Evolutionary conservation across 495 filamentous ascomycete genomes (phyloP).

Genomic region (Talaromyces nanjingensis): DNA sequence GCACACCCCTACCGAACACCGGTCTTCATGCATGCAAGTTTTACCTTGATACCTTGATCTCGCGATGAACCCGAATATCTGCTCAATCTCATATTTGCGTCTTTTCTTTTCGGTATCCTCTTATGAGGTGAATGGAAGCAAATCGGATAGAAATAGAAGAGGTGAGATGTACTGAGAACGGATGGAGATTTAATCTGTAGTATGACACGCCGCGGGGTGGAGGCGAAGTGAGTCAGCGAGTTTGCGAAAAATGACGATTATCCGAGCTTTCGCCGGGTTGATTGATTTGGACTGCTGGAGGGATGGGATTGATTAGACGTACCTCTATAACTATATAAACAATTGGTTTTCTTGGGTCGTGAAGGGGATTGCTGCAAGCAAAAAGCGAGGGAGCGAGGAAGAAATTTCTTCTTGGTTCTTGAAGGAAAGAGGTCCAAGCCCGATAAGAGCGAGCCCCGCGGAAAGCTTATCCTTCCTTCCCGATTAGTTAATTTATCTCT

Average conservation of each 20-base stretch:
- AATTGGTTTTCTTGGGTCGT: neutral
- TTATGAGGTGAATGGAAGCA: conserved; percentile 14
- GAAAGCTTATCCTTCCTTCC: conserved; percentile 3
- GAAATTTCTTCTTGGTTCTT: neutral
- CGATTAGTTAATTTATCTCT: neutral
- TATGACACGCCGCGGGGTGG: neutral
- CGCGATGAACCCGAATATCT: conserved; percentile 25
- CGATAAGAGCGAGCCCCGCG: neutral
- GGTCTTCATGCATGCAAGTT: conserved; percentile 39
- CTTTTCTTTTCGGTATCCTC: conserved; percentile 38
- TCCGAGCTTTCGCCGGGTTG: neutral
- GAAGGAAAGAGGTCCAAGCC: neutral
- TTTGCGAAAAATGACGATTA: neutral
- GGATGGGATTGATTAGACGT: neutral
- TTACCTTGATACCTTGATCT: conserved; percentile 46
- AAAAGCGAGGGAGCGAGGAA: neutral
- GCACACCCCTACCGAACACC: conserved; percentile 31
- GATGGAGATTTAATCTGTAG: neutral
- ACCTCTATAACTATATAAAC: neutral
- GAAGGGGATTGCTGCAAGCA: neutral
- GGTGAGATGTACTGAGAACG: neutral
- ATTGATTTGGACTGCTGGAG: neutral
- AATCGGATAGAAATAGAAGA: conserved; percentile 7
- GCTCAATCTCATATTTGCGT: conserved; percentile 13
- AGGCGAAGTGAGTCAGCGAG: conserved; percentile 2